phyloP scores from a whole-genome alignment of 176 grass and related monocot genomes.

The Pontederia paniculata region DNA sequence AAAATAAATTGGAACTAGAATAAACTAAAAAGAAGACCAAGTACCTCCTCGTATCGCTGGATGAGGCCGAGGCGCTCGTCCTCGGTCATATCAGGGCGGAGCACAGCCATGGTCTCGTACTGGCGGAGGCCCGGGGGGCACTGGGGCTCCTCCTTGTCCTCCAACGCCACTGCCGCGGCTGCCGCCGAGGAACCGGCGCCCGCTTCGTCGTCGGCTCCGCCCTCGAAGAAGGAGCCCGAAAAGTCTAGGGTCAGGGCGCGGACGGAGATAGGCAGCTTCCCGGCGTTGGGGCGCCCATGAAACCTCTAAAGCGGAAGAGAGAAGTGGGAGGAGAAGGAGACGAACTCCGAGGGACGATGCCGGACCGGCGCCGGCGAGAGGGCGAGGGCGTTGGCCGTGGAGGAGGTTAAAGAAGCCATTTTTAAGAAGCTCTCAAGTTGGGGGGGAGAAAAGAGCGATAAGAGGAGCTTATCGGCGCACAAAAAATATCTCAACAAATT shows the following conservation, averaged over 20 bases:
- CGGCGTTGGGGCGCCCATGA: background rate
- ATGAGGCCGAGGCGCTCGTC: constrained; percentile 76
- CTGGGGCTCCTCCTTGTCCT: constrained; percentile 73
- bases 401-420: no score
- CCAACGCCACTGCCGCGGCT: constrained; percentile 31
- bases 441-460: no score
- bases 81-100: constrained; percentile 79
- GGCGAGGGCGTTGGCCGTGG: no score
- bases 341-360: background rate
- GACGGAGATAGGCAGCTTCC: background rate
- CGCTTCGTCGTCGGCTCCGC: background rate
- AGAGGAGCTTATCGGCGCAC: no score
- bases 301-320: background rate
- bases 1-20: no score
- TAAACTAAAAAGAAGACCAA: background rate
- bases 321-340: background rate
- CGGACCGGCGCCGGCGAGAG: no score
- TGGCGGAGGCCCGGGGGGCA: constrained; percentile 77
- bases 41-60: constrained; percentile 82
- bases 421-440: no score
- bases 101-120: constrained; percentile 79
- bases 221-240: constrained; percentile 8
- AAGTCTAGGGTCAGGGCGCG: constrained; percentile 9
- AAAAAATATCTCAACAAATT: no score
- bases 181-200: background rate